Base-by-base conservation (phyloP, 768 basidiomycete species). In the Termitomyces heimii region DNA sequence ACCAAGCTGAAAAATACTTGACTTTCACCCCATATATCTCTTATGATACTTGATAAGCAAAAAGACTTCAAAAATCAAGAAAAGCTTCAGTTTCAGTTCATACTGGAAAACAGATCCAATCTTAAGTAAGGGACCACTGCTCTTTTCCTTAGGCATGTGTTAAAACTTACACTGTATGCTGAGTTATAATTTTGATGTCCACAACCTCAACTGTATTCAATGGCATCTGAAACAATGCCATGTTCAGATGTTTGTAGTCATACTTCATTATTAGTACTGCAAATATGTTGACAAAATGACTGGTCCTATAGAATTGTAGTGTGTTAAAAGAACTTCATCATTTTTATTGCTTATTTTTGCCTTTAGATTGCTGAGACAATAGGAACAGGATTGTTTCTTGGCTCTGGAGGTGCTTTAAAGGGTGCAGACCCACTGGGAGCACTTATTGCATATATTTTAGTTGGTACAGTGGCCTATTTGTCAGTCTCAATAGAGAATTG, bases 201-300 rank as follows among this genome's bases (percentile, higher is more conserved):
- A 80, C 55, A 84, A 86, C 66, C 71, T 85, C 48, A 88, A 90
- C 65, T 77, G 75, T 31, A 86, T 91, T 6, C 88, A 90, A 63
- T 80, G 88, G 29, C 80, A 81, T 35, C 77, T 90, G 35, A 83
- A 87, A 70, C 86, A 89, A 70, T 82, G 88, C 31, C 88, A 89
- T 81, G 83, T 88, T 10, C 88, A 89, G 66, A 90, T 90, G 88
- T 84, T 65, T 53, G 80, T 71, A 55, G 35, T 46, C 49, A 22
- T 20, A n/a, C n/a, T n/a, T n/a, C n/a, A n/a, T n/a, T 24, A 18
- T 24, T 42, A 39, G 24, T 42, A 43, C 22, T 42, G 35, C 26
- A 32, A n/a, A 24, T 59, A 34, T n/a, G 18, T 9, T 40, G 3
- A 52, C 34, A 37, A 22, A 14, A 26, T 54, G 48, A 14, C n/a